These are phyloP conservation scores for Aspergillus cejpii DNA, from an alignment of 2,329 filamentous ascomycete species.

Conservation along the genomic window DNA sequence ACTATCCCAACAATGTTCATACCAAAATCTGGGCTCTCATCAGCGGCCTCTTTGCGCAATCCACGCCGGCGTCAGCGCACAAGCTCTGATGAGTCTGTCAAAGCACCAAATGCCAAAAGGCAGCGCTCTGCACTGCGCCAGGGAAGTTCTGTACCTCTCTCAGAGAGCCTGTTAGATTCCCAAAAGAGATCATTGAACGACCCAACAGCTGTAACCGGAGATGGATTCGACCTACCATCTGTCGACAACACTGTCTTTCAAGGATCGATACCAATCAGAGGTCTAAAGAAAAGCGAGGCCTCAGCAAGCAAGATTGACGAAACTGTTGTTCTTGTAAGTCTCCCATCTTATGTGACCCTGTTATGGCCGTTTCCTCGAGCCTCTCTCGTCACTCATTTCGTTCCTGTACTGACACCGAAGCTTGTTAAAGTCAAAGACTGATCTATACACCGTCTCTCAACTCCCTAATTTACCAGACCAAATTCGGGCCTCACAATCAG, in stretches of 20 bases:
- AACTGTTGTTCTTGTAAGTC: slow-evolving; percentile 33
- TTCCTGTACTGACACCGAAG: slow-evolving; percentile 8
- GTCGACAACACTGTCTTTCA: slow-evolving; percentile 18
- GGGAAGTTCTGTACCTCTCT: slow-evolving; percentile 27
- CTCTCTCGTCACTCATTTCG: neutral
- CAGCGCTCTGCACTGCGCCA: slow-evolving; percentile 41
- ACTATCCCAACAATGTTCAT: slow-evolving; percentile 32
- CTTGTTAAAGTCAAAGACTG: slow-evolving; percentile 63
- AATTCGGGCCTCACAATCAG: slow-evolving; percentile 58
- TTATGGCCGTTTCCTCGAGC: neutral
- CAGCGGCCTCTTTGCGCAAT: slow-evolving; percentile 27
- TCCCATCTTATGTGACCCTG: neutral
- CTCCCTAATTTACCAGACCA: slow-evolving; percentile 74
- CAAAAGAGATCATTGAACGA: slow-evolving; percentile 14
- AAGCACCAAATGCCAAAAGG: slow-evolving; percentile 43
- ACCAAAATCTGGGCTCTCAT: slow-evolving; percentile 27
- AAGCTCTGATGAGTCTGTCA: slow-evolving; percentile 41
- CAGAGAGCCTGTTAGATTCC: slow-evolving; percentile 14
- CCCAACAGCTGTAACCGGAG: slow-evolving; percentile 8
- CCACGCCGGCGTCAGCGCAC: slow-evolving; percentile 37
- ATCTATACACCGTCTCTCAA: slow-evolving; percentile 78
- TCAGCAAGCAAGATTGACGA: slow-evolving; percentile 27
- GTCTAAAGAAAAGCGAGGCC: slow-evolving; percentile 34
- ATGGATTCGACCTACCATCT: slow-evolving; percentile 10
- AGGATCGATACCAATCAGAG: slow-evolving; percentile 34